phyloP scores from a whole-genome alignment of 2,329 filamentous ascomycete genomes.

The Chaetomium strumarium region DNA sequence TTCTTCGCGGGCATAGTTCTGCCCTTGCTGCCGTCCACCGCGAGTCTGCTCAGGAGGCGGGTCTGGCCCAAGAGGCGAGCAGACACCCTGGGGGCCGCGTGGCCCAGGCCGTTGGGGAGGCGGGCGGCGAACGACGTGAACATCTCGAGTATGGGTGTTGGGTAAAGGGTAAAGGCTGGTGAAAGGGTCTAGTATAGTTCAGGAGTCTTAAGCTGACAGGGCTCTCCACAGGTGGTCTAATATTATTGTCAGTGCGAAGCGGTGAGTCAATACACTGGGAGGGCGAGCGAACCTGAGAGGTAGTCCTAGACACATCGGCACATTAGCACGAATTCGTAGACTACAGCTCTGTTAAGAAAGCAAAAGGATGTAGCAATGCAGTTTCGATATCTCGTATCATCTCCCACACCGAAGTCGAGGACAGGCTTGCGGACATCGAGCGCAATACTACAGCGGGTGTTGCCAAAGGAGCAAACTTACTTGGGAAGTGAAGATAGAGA shows the following conservation, averaged over 20 bases:
- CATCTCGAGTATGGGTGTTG: conserved; percentile 41
- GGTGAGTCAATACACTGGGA: conserved; percentile 37
- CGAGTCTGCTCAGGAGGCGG: conserved; percentile 36
- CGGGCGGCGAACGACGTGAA: conserved; percentile 51
- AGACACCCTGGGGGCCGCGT: conserved; percentile 36
- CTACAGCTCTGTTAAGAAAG: not conserved
- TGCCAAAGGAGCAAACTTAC: conserved; percentile 41
- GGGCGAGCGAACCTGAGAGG: conserved; percentile 59
- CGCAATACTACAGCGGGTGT: not conserved
- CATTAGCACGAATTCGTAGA: conserved; percentile 37
- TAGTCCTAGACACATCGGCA: conserved; percentile 52
- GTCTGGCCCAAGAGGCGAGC: conserved; percentile 31
- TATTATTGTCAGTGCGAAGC: conserved; percentile 34
- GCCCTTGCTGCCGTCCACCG: conserved; percentile 63
- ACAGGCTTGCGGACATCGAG: not conserved
- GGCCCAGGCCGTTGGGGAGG: conserved; percentile 48
- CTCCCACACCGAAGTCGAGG: not conserved
- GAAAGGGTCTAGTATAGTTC: conserved; percentile 21
- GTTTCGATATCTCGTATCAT: not conserved
- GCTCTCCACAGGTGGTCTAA: conserved; percentile 51
- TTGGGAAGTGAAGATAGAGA: conserved; percentile 82
- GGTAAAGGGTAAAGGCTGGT: conserved; percentile 20
- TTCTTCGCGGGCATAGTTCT: conserved; percentile 58
- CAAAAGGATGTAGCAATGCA: not conserved
- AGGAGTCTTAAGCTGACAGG: conserved; percentile 40